A percentile compares a stretch with the other conserved stretches of the same genome.
phyloP scores from a whole-genome alignment of 306 rosid genomes.

The Styphnolobium japonicum region DNA sequence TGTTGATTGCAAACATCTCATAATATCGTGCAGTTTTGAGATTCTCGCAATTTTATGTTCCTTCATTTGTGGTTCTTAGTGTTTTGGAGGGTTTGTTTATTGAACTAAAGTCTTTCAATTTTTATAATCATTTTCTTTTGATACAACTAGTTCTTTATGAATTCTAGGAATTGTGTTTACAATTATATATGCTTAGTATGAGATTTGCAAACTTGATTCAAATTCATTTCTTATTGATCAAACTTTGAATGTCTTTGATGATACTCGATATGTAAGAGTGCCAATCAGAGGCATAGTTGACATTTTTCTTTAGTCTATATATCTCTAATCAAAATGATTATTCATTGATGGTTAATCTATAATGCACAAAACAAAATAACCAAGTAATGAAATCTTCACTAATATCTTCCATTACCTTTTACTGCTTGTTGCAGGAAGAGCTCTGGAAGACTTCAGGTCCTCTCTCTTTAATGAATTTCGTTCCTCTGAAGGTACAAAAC shows the following conservation, averaged over 20 bases:
- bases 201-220: background rate
- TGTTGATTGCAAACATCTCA: background rate
- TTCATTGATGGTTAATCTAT: background rate
- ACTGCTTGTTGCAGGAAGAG: conserved; percentile 53
- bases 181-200: background rate
- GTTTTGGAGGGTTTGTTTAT: background rate
- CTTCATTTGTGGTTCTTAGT: background rate
- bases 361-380: background rate
- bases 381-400: background rate
- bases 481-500: conserved; percentile 65
- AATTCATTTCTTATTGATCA: background rate
- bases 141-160: background rate
- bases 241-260: background rate
- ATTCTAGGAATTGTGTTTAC: background rate
- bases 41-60: background rate
- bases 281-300: background rate
- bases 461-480: conserved; percentile 64
- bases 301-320: background rate
- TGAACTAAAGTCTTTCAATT: background rate
- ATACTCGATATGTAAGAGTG: background rate
- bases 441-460: conserved; percentile 73
- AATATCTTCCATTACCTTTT: background rate
- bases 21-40: background rate
- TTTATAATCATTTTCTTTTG: background rate
- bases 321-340: background rate